Evolutionary conservation across 2,329 filamentous ascomycete genomes (phyloP), one percentile per base, ranked within the genome.

Genomic region (Atkinsonella hypoxylon): DNA sequence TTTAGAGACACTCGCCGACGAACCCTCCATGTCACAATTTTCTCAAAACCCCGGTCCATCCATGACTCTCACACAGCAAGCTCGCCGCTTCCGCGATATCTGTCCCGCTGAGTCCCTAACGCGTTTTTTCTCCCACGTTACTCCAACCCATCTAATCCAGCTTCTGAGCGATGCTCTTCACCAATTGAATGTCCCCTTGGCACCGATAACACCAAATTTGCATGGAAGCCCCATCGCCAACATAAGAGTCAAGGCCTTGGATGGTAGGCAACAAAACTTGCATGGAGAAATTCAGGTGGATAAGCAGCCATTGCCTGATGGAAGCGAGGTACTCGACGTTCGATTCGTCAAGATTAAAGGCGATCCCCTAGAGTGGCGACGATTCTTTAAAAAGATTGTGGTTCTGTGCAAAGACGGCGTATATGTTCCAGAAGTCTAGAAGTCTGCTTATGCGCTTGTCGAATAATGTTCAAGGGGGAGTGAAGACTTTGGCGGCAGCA

Each of bases 331-430:
- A 32, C 76, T 90, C 22, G 90, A 96, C 65, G 87, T 96, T 30
- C 78, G 89, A 48, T 97, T 98, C 64, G 79, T 94, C 57, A 98
- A 98, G 70, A 78, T 87, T 49, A 96, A 95, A 70, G 93, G 93
- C 6, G 93, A 98, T 71, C 93, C 93, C 5, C 70, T 98, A 47
- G 91, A 97, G 71, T 98, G 94, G 93, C 80, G 93, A 54, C 76
- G 93, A 34, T 89, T 98, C 64, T 98, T 98, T 75, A 98, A 98
- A 70, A 90, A 89, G 67, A 79, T 96, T n/a, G 87, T 87, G 31
- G 75, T 94, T 55, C 73, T 91, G 53, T 94, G 90, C 69, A 87
- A 87, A 62, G 89, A 95, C 63, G 89, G 82, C 9, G 83, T 97
- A 43, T 87, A 82, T 64, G 66, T 71, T 52, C 69, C 70, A 2